Evolutionary conservation across 805 yeast genomes (phyloP).

Genomic region (Priceomyces medius): DNA sequence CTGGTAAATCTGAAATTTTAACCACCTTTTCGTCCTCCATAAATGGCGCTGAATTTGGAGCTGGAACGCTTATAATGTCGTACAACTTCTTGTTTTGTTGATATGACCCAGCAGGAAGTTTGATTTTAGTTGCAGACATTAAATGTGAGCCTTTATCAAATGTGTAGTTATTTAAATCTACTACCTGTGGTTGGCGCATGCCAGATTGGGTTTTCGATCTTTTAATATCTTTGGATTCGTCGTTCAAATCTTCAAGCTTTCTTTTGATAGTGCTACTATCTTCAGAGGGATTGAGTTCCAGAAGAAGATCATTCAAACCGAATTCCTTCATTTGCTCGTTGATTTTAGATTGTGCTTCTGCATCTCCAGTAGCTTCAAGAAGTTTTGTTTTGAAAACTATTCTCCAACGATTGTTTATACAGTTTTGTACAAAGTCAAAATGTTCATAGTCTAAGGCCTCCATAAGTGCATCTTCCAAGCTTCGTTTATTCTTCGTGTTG

Average conservation of each 20-base stretch:
- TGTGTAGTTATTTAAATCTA: conserved; percentile 62
- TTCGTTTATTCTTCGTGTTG: conserved; percentile 33
- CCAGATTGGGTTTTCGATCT: conserved; percentile 6
- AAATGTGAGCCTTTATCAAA: conserved; percentile 75
- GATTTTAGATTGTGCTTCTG: conserved; percentile 23
- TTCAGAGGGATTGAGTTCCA: conserved; percentile 27
- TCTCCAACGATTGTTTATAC: conserved; percentile 50
- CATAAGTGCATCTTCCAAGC: conserved; percentile 54
- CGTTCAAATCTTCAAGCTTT: conserved; percentile 13
- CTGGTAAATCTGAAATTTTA: conserved; percentile 63
- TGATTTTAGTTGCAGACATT: conserved; percentile 63
- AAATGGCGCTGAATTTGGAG: conserved; percentile 54
- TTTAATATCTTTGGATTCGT: conserved; percentile 6
- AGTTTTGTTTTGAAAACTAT: conserved; percentile 54
- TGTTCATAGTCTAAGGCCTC: conserved; percentile 53
- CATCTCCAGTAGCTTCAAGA: conserved; percentile 27
- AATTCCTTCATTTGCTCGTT: conserved; percentile 41
- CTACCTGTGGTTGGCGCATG: conserved; percentile 45
- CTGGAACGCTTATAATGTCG: conserved; percentile 91
- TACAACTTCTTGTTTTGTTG: conserved; percentile 70
- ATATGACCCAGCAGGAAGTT: conserved; percentile 80
- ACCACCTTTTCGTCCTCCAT: conserved; percentile 49
- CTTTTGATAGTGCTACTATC: conserved; percentile 16
- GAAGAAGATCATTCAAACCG: conserved; percentile 41
- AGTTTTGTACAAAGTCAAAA: conserved; percentile 45